Conservation (phyloP, 1,284 basidiomycete species). For the Trametes pubescens region DNA sequence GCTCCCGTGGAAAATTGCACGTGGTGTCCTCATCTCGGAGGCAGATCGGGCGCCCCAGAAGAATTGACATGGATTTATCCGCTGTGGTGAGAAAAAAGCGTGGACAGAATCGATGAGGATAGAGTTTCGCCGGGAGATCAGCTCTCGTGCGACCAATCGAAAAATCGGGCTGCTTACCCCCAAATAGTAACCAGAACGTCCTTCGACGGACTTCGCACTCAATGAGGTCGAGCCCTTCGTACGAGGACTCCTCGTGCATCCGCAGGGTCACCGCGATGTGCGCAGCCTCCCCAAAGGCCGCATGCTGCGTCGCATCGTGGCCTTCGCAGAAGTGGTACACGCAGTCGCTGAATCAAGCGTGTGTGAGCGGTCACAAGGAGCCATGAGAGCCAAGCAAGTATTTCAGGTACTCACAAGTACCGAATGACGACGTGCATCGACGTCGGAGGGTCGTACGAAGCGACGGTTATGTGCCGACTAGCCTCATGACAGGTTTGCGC, state of each 20-base stretch:
- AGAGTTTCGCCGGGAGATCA: conserved; percentile 30
- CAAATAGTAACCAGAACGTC: conserved; percentile 87
- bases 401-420: conserved; percentile 70
- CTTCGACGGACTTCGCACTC: conserved; percentile 85
- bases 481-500: conserved; percentile 83
- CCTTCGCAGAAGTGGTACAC: conserved; percentile 88
- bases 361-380: conserved; percentile 22
- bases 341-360: conserved; percentile 62
- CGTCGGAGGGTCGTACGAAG: conserved; percentile 82
- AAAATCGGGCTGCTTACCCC: conserved; percentile 57
- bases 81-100: conserved; percentile 51
- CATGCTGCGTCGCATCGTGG: conserved; percentile 87
- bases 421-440: conserved; percentile 84
- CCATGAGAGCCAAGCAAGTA: conserved; percentile 11
- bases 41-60: conserved; percentile 81
- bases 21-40: conserved; percentile 89
- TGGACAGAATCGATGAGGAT: conserved; percentile 30
- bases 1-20: conserved; percentile 83
- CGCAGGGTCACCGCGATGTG: conserved; percentile 83
- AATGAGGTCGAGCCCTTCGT: conserved; percentile 82
- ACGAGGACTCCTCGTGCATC: conserved; percentile 84
- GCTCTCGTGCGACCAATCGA: conserved; percentile 16
- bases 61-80: conserved; percentile 88
- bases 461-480: conserved; percentile 79
- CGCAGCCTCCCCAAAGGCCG: conserved; percentile 82